Base-by-base conservation (phyloP, 2,329 filamentous ascomycete genomes). In the Monilinia fructigena region DNA sequence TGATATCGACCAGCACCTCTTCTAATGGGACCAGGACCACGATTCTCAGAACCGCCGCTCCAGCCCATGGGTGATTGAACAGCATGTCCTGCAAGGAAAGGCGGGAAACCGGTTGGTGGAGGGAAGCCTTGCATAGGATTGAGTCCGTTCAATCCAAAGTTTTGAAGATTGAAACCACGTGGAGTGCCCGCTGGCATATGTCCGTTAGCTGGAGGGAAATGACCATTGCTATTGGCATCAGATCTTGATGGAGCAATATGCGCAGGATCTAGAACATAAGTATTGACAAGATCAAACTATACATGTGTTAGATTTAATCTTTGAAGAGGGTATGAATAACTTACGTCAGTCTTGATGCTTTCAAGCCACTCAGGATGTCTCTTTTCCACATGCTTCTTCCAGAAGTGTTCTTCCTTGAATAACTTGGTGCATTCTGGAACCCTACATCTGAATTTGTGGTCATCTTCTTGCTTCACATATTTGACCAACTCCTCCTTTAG, bases 381-480 rank as follows among this genome's bases (percentile, higher is more conserved):
- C 81, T 99, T 99, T 79, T 98, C 94, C 20, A 98, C 89, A 74
- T 99, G 95, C 82, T 99, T 99, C 75, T 88, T 89, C 94, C 96
- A 99, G 77, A 99, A 99, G 73, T 94, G 88, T 54, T 96, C 90
- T 67, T 95, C 95, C 78, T 98, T 98, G 84, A 99, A 99, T 10
- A 99, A 82, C 79, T 99, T 99, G 14, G 90, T 90, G 79, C 95
- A 99, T 50, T 97, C 93, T 1, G 94, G 94, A 4, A 96, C 93
- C 78, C 95, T 96, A 84, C 95, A 99, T 68, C 96, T 88, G 83
- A 89, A 99, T 77, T 98, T 98, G 74, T 94, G 89, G 77, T 97
- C 93, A 73, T 99, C 96, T 77, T 99, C 95, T 78, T 98, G 94
- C 80, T 97, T 97, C 70, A 98, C 92, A 73, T 87, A 91, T 78